These are phyloP conservation scores for button mushroom (Agaricus bisporus) DNA, from an alignment of 768 basidiomycete species.

Conservation along the genomic window DNA sequence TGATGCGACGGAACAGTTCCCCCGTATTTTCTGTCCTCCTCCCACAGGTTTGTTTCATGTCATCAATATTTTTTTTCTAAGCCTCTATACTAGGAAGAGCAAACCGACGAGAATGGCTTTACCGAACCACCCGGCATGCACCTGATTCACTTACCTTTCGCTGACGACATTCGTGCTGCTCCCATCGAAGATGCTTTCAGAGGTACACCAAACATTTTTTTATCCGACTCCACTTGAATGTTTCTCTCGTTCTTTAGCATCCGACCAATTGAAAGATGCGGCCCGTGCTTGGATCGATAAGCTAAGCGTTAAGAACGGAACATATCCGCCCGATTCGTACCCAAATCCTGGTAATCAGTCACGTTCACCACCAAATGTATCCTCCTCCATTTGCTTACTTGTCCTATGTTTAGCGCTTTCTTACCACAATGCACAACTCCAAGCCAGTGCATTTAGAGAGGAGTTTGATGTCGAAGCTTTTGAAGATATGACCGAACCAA, in stretches of 20 bases:
- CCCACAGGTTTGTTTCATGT: slow-evolving; percentile 60
- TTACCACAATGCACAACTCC: slow-evolving; percentile 84
- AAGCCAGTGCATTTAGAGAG: slow-evolving; percentile 90
- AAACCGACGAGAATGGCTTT: slow-evolving; percentile 62
- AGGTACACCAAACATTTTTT: slow-evolving; percentile 34
- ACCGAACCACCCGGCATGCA: slow-evolving; percentile 89
- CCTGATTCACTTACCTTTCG: slow-evolving; percentile 87
- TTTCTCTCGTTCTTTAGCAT: slow-evolving; percentile 36
- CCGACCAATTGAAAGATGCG: slow-evolving; percentile 56
- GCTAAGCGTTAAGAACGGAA: slow-evolving; percentile 67
- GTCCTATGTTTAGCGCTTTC: slow-evolving; percentile 53
- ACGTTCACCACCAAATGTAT: slow-evolving; percentile 9
- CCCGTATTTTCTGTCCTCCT: slow-evolving; percentile 82
- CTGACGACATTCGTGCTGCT: slow-evolving; percentile 86
- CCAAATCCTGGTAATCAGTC: slow-evolving; percentile 74
- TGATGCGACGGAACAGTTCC: slow-evolving; percentile 64
- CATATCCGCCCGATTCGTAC: slow-evolving; percentile 85
- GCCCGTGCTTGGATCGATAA: slow-evolving; percentile 76
- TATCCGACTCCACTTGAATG: neutral
- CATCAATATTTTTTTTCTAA: neutral
- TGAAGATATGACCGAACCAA: slow-evolving; percentile 79
- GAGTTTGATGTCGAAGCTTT: slow-evolving; percentile 74
- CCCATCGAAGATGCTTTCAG: slow-evolving; percentile 59
- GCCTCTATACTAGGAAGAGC: slow-evolving; percentile 51
- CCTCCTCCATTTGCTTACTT: slow-evolving; percentile 2